Evolutionary conservation across 1,284 basidiomycete species (phyloP), one percentile per base, ranked within the genome.

Genomic region (Cutaneotrichosporon arboriforme): DNA sequence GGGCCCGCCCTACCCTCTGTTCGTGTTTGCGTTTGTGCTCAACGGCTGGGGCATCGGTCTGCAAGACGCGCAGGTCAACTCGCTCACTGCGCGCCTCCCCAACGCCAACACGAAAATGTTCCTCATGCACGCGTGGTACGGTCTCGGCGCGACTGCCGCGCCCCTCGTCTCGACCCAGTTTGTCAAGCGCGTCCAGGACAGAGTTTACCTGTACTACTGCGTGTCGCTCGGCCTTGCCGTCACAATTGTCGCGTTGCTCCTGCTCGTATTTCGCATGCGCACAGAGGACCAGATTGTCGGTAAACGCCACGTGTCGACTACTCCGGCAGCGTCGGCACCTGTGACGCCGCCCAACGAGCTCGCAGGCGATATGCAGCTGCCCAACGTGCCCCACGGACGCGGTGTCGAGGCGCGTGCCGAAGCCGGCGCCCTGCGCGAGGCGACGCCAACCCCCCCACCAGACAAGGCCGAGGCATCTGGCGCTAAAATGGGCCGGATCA

Each of bases 101-200:
- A 62, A 67, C 58, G 67, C 68, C 21, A 54, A 57, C 8, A 67
- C 64, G 1, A 83, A 83, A 64, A 84, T 86, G 83, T 82, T 83
- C 44, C 66, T 85, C 38, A 63, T 83, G 37, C 84, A 86, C 62
- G 83, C 81, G 0, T 68, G 77, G 13, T 83, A 83, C 63, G 81
- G 85, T 41, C 63, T 82, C 2, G 86, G 86, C 1, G 86, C 87
- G 0, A 81, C 87, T 36, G 73, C 78, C 12, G 75, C 84, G 0
- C 86, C 86, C 0, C 77, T 88, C 4, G 81, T 83, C 0, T 79
- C 85, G 0, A 88, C 86, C 0, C 81, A 84, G 51, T 87, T 87
- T 58, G 76, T 83, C 17, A 77, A 81, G 51, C 60, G 52, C 37
- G 77, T 52, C 60, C 62, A 4, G 70, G 72, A 46, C 20, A 82